Conservation (phyloP, 2,329 filamentous ascomycete species). For the Arthrobotrys pseudoclavata region DNA sequence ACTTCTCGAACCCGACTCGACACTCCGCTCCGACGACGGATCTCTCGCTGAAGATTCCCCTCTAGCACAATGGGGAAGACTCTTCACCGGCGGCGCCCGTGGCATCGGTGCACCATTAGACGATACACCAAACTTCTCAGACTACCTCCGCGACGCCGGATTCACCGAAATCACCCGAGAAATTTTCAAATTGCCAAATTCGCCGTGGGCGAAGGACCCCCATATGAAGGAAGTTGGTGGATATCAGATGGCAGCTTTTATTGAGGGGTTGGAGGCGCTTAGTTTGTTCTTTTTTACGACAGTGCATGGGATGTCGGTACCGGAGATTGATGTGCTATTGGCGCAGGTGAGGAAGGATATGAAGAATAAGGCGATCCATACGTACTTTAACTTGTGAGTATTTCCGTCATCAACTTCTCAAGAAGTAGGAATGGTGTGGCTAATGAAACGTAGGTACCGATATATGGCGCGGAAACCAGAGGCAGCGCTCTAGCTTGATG, state of each 20-base stretch:
- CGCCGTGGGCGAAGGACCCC: slow-evolving; percentile 69
- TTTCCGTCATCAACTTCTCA: not conserved
- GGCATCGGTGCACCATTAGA: slow-evolving; percentile 63
- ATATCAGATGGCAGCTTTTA: slow-evolving; percentile 63
- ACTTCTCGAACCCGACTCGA: slow-evolving; percentile 59
- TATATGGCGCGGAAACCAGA: slow-evolving; percentile 25
- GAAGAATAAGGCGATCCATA: slow-evolving; percentile 65
- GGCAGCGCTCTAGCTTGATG: not conserved
- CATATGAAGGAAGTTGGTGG: slow-evolving; percentile 68
- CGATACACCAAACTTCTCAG: slow-evolving; percentile 59
- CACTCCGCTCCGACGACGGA: slow-evolving; percentile 46
- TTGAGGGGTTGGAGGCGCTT: slow-evolving; percentile 71
- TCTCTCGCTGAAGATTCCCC: slow-evolving; percentile 60
- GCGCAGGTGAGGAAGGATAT: slow-evolving; percentile 69
- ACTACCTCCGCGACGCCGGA: slow-evolving; percentile 64
- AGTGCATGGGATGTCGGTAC: slow-evolving; percentile 69
- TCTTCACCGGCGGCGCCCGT: slow-evolving; percentile 64
- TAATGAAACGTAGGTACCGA: slow-evolving; percentile 13
- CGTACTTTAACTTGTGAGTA: slow-evolving; percentile 67
- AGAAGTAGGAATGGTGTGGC: not conserved
- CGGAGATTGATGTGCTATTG: slow-evolving; percentile 70
- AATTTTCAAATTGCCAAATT: slow-evolving; percentile 69
- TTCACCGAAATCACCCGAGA: slow-evolving; percentile 67
- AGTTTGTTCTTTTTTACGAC: slow-evolving; percentile 71
- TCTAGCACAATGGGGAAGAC: slow-evolving; percentile 64